A percentile compares a stretch with the other conserved stretches of the same genome.
Evolutionary conservation across 495 filamentous ascomycete species (phyloP).

Genomic region (Aspergillus homomorphus): DNA sequence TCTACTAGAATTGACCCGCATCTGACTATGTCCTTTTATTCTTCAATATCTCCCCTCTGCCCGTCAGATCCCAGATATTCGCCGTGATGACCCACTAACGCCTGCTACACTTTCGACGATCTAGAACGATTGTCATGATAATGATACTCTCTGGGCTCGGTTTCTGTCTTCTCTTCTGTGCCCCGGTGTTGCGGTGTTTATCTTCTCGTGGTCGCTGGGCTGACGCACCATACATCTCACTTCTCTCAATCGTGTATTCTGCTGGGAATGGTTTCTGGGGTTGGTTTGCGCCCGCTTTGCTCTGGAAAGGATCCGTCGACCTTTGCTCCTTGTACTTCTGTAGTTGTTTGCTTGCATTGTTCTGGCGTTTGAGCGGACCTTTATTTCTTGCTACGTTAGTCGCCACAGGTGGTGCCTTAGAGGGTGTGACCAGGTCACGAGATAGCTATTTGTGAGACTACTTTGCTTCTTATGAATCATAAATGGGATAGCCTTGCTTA

Average conservation of each 20-base stretch:
- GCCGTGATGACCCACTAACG: not conserved
- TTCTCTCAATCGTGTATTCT: slow-evolving; percentile 1
- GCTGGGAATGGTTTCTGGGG: not conserved
- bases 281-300: not conserved
- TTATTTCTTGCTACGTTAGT: not conserved
- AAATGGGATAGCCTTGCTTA: not conserved
- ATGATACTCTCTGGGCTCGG: not conserved
- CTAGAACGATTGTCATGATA: not conserved
- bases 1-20: slow-evolving; percentile 7
- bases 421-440: not conserved
- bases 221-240: not conserved
- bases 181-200: slow-evolving; percentile 1
- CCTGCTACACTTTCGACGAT: not conserved
- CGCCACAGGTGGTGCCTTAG: not conserved
- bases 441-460: not conserved
- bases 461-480: not conserved
- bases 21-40: not conserved
- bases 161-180: slow-evolving; percentile 2
- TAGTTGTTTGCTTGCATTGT: not conserved
- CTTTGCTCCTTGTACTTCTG: not conserved
- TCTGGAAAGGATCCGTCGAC: not conserved
- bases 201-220: not conserved
- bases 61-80: not conserved
- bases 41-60: not conserved
- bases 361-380: not conserved